Conservation (phyloP, 202 grass and related monocot genomes). For the Panicum hallii region DNA sequence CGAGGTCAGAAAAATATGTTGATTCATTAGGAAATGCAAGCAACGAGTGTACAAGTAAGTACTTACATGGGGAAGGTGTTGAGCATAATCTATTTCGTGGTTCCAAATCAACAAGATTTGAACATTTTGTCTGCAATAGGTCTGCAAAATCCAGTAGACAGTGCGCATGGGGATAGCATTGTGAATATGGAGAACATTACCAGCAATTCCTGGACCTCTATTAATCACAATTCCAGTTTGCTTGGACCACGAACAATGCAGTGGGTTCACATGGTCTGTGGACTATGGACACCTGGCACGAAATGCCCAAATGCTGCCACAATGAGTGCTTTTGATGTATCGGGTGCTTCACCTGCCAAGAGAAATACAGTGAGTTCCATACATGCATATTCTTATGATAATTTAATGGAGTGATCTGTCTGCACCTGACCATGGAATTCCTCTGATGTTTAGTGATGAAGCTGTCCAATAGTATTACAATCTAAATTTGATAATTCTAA, state of each 20-base stretch:
- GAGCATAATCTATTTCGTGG: slow-evolving; percentile 39
- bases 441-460: slow-evolving; percentile 12
- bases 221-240: slow-evolving; percentile 48
- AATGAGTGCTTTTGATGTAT: slow-evolving; percentile 92
- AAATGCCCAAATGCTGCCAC: slow-evolving; percentile 89
- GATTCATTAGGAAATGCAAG: slow-evolving; percentile 40
- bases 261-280: slow-evolving; percentile 98
- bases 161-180: not conserved
- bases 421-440: slow-evolving; percentile 20
- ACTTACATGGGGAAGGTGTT: slow-evolving; percentile 40
- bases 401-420: slow-evolving; percentile 13
- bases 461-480: not conserved
- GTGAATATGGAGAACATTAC: slow-evolving; percentile 13
- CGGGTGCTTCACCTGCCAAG: slow-evolving; percentile 69
- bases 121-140: slow-evolving; percentile 42
- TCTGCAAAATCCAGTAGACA: slow-evolving; percentile 31
- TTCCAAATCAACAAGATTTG: slow-evolving; percentile 32
- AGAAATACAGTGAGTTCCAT: slow-evolving; percentile 77
- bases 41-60: slow-evolving; percentile 39
- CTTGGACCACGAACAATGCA: slow-evolving; percentile 50
- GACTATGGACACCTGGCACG: slow-evolving; percentile 93
- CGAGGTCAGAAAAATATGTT: slow-evolving; percentile 44
- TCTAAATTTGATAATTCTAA: slow-evolving; percentile 20
- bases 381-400: slow-evolving; percentile 30
- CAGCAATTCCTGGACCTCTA: slow-evolving; percentile 40